Base-by-base conservation (phyloP, 1,284 basidiomycete species). In the Sphagnurus paluster region DNA sequence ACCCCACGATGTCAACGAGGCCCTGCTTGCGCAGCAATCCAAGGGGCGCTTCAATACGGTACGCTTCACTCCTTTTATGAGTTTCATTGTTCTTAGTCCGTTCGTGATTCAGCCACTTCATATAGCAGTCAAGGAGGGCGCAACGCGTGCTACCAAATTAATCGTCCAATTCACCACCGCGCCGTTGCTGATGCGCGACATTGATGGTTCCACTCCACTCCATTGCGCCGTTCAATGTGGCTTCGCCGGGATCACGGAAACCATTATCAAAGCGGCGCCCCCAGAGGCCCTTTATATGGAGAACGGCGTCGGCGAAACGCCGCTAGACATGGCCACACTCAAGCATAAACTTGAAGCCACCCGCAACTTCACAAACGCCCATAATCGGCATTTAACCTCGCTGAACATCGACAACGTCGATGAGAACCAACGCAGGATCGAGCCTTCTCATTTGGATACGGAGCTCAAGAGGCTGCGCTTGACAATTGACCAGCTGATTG, bases 221-320 rank as follows among this genome's bases (percentile, higher is more conserved):
- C 79, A 81, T 52, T 49, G 68, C 16, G 74, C 78, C 1, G 66
- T 72, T 23, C 61, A 64, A 19, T 35, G 46, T 0, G 63, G 64
- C 9, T 66, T 48, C 38, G 28, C 61, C 0, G 55, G 66, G 21
- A 74, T 77, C 13, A 61, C 65, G 1, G 53, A 65, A 17, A 39
- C 68, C 11, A 58, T 82, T 20, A 51, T 76, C 20, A 60, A 64
- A 2, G 63, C 62, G 2, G 62, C 65, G 0, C 66, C 72, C 16
- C 48, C 61, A 0, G 68, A 73, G 17, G 66, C 61, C 0, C 57
- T 80, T 4, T 65, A 67, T 43, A 60, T 68, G 29, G 79, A 82
- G 56, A 74, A 82, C 52, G 72, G 72, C 16, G 75, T 82, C 5
- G 81, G 80, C 3, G 70, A 75, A 44, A 79, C 76, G 0, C 68